phyloP scores from a whole-genome alignment of 1,284 basidiomycete genomes.

The Cryptococcus maquisensis region DNA sequence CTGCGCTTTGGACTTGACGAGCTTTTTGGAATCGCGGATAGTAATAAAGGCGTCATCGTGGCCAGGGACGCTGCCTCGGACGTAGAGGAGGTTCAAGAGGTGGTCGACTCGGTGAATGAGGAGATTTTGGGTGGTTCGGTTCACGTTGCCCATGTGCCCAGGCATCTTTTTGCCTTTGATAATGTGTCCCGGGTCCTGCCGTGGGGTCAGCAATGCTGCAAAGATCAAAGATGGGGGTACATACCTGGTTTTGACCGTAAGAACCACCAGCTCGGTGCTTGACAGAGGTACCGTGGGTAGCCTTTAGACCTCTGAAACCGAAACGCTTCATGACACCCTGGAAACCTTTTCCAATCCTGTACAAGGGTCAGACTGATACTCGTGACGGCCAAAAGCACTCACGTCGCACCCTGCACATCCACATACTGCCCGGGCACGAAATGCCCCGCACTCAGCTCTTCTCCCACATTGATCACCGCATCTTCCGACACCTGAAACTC shows the following conservation, averaged over 20 bases:
- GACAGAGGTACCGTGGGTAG: conserved; percentile 93
- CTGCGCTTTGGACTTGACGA: conserved; percentile 59
- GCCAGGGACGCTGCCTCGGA: conserved; percentile 60
- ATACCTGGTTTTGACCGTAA: conserved; percentile 89
- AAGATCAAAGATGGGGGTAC: conserved; percentile 27
- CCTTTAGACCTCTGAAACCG: conserved; percentile 85
- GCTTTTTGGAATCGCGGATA: conserved; percentile 81
- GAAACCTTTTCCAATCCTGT: conserved; percentile 92
- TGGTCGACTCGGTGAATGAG: conserved; percentile 84
- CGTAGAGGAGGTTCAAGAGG: conserved; percentile 78
- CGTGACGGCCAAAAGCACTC: conserved; percentile 44
- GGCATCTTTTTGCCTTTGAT: conserved; percentile 99
- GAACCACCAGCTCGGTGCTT: conserved; percentile 91
- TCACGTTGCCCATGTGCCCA: conserved; percentile 81
- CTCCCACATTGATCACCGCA: conserved; percentile 85
- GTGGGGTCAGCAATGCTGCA: background rate
- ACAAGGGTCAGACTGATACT: background rate
- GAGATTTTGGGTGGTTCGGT: conserved; percentile 83
- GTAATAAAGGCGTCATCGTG: conserved; percentile 57
- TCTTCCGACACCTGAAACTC: conserved; percentile 88
- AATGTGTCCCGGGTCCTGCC: conserved; percentile 84
- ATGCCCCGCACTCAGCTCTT: conserved; percentile 82
- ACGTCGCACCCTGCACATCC: conserved; percentile 90
- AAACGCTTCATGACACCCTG: conserved; percentile 97
- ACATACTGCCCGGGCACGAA: conserved; percentile 98